Conservation (phyloP, 2,329 filamentous ascomycete genomes). For the Ophiostoma perfectum region DNA sequence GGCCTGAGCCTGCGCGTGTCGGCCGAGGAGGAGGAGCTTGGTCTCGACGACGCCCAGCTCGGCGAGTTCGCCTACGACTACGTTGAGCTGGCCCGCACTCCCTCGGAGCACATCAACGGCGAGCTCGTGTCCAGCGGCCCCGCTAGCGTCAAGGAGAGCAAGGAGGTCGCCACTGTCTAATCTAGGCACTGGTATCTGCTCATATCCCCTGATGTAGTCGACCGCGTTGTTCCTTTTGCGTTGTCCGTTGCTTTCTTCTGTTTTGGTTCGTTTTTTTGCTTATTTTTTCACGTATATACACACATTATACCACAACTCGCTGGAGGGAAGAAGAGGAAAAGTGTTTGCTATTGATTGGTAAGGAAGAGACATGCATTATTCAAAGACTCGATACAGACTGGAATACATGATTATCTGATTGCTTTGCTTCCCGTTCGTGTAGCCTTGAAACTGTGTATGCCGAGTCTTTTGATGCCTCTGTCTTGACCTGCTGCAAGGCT, state of each 20-base stretch:
- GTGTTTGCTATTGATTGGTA: constrained; percentile 10
- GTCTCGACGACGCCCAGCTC: constrained; percentile 85
- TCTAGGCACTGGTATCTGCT: not conserved
- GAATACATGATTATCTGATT: constrained; percentile 13
- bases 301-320: constrained; percentile 9
- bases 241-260: not conserved
- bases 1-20: constrained; percentile 67
- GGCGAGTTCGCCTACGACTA: constrained; percentile 96
- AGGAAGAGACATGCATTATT: constrained; percentile 2
- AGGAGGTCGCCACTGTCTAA: constrained; percentile 17
- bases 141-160: constrained; percentile 22
- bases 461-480: constrained; percentile 5
- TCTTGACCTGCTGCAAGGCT: not conserved
- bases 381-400: constrained; percentile 3
- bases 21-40: constrained; percentile 74
- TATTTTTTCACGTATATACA: not conserved
- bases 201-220: not conserved
- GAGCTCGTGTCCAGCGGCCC: constrained; percentile 20
- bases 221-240: not conserved
- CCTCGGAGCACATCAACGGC: constrained; percentile 21
- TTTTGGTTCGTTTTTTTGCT: not conserved
- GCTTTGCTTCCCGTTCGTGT: not conserved
- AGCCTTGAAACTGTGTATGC: not conserved
- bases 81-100: constrained; percentile 64
- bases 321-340: not conserved